phyloP scores from a whole-genome alignment of 2,329 filamentous ascomycete species.

The Exophiala oligosperma region DNA sequence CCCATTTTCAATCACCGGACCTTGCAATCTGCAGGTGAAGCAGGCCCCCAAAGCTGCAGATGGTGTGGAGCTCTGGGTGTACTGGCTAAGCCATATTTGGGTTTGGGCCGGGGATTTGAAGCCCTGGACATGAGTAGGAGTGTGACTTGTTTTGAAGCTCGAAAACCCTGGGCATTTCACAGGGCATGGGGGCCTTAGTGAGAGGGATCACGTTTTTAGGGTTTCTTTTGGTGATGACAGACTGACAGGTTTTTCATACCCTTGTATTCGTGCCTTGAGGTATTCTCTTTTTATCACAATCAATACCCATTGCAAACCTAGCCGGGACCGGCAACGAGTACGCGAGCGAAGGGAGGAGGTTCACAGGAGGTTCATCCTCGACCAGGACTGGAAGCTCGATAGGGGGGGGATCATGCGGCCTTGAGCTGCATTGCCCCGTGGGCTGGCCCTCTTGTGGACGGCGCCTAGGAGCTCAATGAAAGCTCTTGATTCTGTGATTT shows the following conservation, averaged over 20 bases:
- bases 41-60: slow-evolving; percentile 18
- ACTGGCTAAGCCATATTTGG: slow-evolving; percentile 21
- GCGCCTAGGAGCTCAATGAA: too few species aligned
- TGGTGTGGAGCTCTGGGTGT: slow-evolving; percentile 22
- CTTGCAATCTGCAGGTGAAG: slow-evolving; percentile 23
- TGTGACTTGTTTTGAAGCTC: not conserved
- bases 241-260: not conserved
- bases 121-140: not conserved
- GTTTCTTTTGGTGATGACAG: not conserved
- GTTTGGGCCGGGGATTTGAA: slow-evolving; percentile 5
- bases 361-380: not conserved
- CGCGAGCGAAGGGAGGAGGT: not conserved
- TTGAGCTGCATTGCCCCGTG: too few species aligned
- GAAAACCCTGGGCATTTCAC: not conserved
- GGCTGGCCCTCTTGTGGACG: too few species aligned
- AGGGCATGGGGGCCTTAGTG: not conserved
- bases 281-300: not conserved
- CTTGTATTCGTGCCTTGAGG: slow-evolving; percentile 7
- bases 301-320: not conserved
- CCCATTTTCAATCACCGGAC: slow-evolving; percentile 20
- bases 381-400: not conserved
- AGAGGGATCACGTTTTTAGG: not conserved
- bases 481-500: too few species aligned
- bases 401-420: not conserved
- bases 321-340: slow-evolving; percentile 2